These are phyloP conservation scores for Fusarium avenaceum DNA, from an alignment of 2,329 filamentous ascomycete genomes.

Conservation along the genomic window DNA sequence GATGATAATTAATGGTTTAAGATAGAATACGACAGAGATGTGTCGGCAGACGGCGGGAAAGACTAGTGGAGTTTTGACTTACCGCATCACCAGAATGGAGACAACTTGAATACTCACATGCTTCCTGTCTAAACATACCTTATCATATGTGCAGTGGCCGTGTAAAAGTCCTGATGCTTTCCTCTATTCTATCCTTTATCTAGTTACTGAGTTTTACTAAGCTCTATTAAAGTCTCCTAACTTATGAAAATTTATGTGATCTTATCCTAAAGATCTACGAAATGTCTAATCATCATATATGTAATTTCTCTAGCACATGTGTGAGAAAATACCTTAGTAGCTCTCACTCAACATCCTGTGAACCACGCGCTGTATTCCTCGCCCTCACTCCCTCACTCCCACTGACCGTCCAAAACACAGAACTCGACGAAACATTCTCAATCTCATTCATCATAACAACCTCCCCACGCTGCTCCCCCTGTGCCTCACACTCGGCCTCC, in stretches of 20 bases:
- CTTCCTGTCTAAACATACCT: not conserved
- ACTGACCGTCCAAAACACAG: conserved; percentile 69
- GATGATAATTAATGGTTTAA: not conserved
- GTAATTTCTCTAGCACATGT: no score
- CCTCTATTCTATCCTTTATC: no score
- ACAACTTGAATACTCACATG: not conserved
- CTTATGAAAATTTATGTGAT: not conserved
- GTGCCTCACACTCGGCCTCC: not conserved
- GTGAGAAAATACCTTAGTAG: no score
- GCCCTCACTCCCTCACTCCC: conserved; percentile 28
- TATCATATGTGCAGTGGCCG: not conserved
- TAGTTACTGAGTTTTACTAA: no score
- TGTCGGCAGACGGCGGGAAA: no score
- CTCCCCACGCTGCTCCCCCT: not conserved
- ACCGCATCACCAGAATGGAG: not conserved
- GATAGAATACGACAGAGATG: not conserved
- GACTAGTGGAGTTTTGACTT: not conserved
- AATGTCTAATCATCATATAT: no score
- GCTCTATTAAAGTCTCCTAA: no score
- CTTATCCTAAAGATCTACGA: not conserved
- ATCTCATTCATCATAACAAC: conserved; percentile 59
- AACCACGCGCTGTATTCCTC: conserved; percentile 3
- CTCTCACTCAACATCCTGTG: conserved; percentile 26
- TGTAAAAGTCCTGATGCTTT: no score
- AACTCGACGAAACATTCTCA: conserved; percentile 69